Conservation (phyloP, 495 filamentous ascomycete genomes). For the Melanomma pulvis-pyrius region DNA sequence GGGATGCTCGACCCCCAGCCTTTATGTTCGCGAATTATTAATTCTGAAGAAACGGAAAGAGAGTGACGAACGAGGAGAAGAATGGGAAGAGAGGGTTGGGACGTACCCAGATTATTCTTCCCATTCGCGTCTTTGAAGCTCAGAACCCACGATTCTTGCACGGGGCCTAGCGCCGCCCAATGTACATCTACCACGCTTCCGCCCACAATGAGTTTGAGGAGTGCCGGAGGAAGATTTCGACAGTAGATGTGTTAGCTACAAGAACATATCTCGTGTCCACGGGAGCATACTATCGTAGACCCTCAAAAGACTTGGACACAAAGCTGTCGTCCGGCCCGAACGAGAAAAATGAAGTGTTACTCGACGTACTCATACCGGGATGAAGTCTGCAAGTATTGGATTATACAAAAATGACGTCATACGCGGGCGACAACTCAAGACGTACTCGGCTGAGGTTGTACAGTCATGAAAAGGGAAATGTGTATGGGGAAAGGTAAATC, state of each 20-base stretch:
- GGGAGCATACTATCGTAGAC: constrained; percentile 27
- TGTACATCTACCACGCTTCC: constrained; percentile 22
- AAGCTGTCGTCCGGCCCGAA: constrained; percentile 34
- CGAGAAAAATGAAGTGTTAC: constrained; percentile 27
- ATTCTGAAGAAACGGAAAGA: neutral
- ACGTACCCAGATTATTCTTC: constrained; percentile 16
- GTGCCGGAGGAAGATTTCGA: constrained; percentile 21
- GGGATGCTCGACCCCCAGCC: constrained; percentile 15
- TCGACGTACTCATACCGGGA: constrained; percentile 25
- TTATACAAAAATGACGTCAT: constrained; percentile 7
- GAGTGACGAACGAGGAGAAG: neutral
- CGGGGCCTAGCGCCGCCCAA: constrained; percentile 29
- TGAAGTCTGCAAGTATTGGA: neutral
- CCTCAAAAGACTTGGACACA: constrained; percentile 27
- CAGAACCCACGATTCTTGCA: constrained; percentile 33
- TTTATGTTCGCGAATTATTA: neutral
- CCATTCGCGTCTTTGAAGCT: constrained; percentile 18
- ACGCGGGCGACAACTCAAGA: neutral
- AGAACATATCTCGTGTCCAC: neutral
- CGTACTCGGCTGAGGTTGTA: neutral
- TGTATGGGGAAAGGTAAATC: neutral
- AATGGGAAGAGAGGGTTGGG: neutral
- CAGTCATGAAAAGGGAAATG: neutral
- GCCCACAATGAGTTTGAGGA: constrained; percentile 18
- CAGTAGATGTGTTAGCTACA: constrained; percentile 1